A percentile compares a stretch with the other conserved stretches of the same genome.
These are phyloP conservation scores for Stramenopiles sp. DNA, from an alignment of 352 stramenopile species.

Conservation along the genomic window DNA sequence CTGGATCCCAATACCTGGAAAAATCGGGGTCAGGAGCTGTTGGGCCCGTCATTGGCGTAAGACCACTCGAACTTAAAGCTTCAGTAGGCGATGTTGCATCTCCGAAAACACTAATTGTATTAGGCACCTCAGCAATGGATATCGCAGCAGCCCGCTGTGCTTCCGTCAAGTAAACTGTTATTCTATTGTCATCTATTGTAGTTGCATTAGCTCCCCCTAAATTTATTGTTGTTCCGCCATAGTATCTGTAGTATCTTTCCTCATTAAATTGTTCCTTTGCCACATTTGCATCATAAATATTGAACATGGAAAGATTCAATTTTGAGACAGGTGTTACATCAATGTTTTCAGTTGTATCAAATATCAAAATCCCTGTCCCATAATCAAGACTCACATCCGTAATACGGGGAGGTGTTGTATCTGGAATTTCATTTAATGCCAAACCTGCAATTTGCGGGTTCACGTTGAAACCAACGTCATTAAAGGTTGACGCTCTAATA, in stretches of 20 bases:
- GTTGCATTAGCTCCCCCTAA: too few relatives aligned
- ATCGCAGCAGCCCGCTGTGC: not conserved
- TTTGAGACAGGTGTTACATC: not conserved
- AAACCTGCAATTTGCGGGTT: not conserved
- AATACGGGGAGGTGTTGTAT: not conserved
- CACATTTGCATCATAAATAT: not conserved
- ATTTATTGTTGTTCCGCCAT: too few relatives aligned
- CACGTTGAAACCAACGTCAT: not conserved
- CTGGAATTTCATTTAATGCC: not conserved
- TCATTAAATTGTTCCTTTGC: too few relatives aligned
- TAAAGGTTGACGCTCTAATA: not conserved
- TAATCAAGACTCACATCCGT: not conserved
- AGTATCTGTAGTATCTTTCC: too few relatives aligned
- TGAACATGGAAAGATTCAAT: not conserved
- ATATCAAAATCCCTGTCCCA: not conserved
- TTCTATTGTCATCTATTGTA: too few relatives aligned
- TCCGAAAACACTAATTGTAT: too few relatives aligned
- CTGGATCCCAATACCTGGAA: not conserved
- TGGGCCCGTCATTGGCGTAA: not conserved
- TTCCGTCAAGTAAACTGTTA: not conserved
- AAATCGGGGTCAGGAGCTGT: not conserved
- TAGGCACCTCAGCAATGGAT: too few relatives aligned
- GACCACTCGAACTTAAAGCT: not conserved
- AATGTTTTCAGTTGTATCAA: not conserved
- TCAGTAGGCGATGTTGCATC: too few relatives aligned